Base-by-base conservation (phyloP, 176 grass and related monocot genomes). In the Triticum monococcum region DNA sequence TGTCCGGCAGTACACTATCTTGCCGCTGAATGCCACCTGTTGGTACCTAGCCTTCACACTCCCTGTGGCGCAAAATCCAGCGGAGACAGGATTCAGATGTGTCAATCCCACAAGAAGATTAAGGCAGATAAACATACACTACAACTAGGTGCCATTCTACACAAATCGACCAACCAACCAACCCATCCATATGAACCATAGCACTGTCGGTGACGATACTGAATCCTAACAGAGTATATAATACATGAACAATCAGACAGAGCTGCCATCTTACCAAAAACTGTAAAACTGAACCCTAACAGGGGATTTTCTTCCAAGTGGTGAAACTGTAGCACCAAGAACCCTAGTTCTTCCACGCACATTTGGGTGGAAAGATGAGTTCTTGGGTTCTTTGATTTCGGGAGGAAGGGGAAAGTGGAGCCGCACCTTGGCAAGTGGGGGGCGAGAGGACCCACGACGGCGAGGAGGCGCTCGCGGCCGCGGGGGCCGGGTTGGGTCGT, bases 1-100 rank as follows among this genome's bases (percentile, higher is more conserved):
- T 14, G 87, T 94, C 81, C 84, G 90, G 62, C 92, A 90, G 65
- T 99, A 99, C 26, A 96, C 65, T 56, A 96, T 93, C 16, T 75
- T 60, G 14, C 97, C 94, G 0, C 50, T n/a, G 80, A 96, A 99
- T 46, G 68, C 65, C 57, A 99, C 85, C 61, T 68, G 75, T 16
- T 93, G 94, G 68, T 75, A 79, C 23, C 69, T 96, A 62, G 86
- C 68, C 81, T 61, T 77, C 12, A 48, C 74, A 83, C 80, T 83
- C 5, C 48, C 94, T 95, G 83, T 2, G 71, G 59, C 26, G 13
- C 52, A 63, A 87, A 14, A 80, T 31, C 5, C 18, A 72, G 73
- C 8, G 31, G 23, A 68, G 52, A 9, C 68, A 50, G 3, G 45
- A 87, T 45, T 8, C 22, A 0, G 16, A 24, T 68, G 31, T 52